Evolutionary conservation across 352 stramenopile genomes (phyloP), one percentile per base, ranked within the genome.

Genomic region (Thraustochytrium striatum): DNA sequence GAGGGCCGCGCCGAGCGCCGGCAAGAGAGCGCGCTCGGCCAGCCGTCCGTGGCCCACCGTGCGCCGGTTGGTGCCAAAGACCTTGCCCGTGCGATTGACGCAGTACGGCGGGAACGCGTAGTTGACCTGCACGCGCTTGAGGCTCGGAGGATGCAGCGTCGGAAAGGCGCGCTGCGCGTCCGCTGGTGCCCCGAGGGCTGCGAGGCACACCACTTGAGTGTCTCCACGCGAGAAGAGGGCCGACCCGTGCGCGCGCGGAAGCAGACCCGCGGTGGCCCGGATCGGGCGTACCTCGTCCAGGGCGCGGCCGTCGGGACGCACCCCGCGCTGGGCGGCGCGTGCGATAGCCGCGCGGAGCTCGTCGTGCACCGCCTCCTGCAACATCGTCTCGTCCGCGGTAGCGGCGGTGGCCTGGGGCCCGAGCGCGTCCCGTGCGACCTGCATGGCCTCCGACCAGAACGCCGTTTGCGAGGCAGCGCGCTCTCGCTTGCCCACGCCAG

Each of bases 81-180:
- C 83, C 52, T 90, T 86, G 33, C 96, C 95, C 21, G 92, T 95
- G 72, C 97, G 93, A 55, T 97, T 98, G 16, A 98, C 94, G 79
- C 90, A 96, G 86, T 97, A 98, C 0, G 94, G 92, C 11, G 95
- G 95, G 85, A 99, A 99, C 79, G 98, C 92, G 81, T 99, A 99
- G 85, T 99, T 95, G 73, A 99, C 87, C 85, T 99, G 98, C 69
- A 95, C 94, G 11, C 73, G 55, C 33, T 68, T 44, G 2, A 8
- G 5, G 3, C 28, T 9, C n/a, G 62, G 8, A 0, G 57, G 36
- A 9, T 43, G 47, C 11, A 72, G 25, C 2, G 81, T 35, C 7
- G 58, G 41, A 9, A 11, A 2, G 16, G 61, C 16, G 19, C 21
- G 35, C 53, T 79, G 28, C 32, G 11, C 25, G 0, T 83, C 33